phyloP scores from a whole-genome alignment of 768 basidiomycete genomes.

The Dentipellis fragilis region DNA sequence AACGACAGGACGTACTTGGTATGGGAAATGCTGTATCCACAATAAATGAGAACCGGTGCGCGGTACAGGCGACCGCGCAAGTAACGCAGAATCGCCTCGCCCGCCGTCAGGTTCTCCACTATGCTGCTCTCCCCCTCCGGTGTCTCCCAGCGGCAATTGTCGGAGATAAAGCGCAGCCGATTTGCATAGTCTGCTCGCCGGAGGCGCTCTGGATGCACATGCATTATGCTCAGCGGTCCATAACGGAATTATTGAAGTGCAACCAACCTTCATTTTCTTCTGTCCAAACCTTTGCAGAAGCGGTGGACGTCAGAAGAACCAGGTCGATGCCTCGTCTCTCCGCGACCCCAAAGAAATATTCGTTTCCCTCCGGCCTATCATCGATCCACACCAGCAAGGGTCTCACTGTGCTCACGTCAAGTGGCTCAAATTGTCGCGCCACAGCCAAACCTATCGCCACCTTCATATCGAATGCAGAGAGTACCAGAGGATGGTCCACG shows the following conservation, averaged over 20 bases:
- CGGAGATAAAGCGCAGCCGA: background rate
- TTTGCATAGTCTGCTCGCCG: background rate
- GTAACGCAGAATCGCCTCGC: slow-evolving; percentile 19
- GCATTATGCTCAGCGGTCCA: background rate
- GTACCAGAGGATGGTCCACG: background rate
- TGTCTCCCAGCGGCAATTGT: background rate
- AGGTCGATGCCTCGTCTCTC: background rate
- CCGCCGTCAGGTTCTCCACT: slow-evolving; percentile 17
- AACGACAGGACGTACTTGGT: background rate
- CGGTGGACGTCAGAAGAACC: background rate
- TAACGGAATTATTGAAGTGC: background rate
- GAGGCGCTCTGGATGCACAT: background rate
- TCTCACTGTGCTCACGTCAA: background rate
- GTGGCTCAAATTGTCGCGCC: background rate
- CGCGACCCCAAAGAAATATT: background rate
- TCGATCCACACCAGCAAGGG: background rate
- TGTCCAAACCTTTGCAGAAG: background rate
- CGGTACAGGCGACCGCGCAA: slow-evolving; percentile 15
- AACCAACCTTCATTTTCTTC: background rate
- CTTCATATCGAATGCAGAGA: background rate
- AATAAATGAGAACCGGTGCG: slow-evolving; percentile 18
- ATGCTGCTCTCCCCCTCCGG: background rate
- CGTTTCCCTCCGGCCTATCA: background rate
- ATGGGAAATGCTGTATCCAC: slow-evolving; percentile 5
- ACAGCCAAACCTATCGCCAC: background rate